phyloP scores from a whole-genome alignment of 129 eudicot species.

The Artemisia annua region DNA sequence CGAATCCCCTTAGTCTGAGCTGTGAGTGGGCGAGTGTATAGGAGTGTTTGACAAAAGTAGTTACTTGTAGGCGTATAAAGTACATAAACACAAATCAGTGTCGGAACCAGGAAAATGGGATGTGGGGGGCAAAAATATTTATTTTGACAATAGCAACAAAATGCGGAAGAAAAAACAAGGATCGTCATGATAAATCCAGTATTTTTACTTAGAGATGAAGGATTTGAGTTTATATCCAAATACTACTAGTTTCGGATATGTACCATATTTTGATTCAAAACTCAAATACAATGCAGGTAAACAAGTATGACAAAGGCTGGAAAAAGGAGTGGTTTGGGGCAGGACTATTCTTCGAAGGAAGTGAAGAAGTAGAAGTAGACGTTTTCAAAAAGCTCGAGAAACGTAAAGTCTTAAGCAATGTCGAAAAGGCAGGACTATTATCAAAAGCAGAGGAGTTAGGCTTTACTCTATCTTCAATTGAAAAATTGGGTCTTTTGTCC shows the following conservation, averaged over 20 bases:
- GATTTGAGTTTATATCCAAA: neutral
- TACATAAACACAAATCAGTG: no score
- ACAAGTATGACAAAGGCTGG: slow-evolving; percentile 76
- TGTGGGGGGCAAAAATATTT: no score
- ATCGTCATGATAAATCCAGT: no score
- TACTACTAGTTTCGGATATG: neutral
- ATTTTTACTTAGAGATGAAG: no score
- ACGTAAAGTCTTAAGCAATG: slow-evolving; percentile 77
- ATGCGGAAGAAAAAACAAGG: no score
- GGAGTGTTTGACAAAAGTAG: no score
- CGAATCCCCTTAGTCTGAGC: no score
- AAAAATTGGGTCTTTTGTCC: slow-evolving; percentile 80
- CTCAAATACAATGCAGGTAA: slow-evolving; percentile 61
- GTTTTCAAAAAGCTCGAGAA: slow-evolving; percentile 88
- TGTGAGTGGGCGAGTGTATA: no score
- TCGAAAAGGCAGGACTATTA: slow-evolving; percentile 81
- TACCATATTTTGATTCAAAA: neutral
- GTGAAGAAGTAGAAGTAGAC: slow-evolving; percentile 79
- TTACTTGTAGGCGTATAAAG: no score
- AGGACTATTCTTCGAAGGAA: slow-evolving; percentile 79
- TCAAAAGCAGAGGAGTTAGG: slow-evolving; percentile 91
- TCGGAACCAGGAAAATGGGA: no score
- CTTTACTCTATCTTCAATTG: slow-evolving; percentile 78
- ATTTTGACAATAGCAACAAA: no score
- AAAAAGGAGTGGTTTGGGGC: slow-evolving; percentile 95